A percentile compares a stretch with the other conserved stretches of the same genome.
phyloP scores from a whole-genome alignment of 2,329 filamentous ascomycete genomes.

The Colletotrichum somersetense region DNA sequence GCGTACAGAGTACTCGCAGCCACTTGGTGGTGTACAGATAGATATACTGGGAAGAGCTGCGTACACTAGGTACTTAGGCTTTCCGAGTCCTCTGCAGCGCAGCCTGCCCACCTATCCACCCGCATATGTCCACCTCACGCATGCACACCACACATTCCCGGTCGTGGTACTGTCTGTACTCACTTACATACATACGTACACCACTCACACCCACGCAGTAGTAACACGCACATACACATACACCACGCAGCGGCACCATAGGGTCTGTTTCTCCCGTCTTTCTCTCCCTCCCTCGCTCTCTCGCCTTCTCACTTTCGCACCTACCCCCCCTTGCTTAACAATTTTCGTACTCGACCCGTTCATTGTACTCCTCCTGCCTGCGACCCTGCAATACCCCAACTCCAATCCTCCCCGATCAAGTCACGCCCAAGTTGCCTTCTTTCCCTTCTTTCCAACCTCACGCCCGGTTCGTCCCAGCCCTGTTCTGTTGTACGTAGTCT shows the following conservation, averaged over 20 bases:
- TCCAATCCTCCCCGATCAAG: conserved; percentile 36
- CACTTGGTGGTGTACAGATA: not conserved
- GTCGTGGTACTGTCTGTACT: not conserved
- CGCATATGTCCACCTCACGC: conserved; percentile 4
- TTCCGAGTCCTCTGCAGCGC: not conserved
- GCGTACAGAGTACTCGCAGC: no score
- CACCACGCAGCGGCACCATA: not conserved
- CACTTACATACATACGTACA: not conserved
- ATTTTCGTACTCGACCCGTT: conserved; percentile 38
- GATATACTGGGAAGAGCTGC: no score
- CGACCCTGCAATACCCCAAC: conserved; percentile 16
- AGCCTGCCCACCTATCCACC: no score
- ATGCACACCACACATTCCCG: conserved; percentile 28
- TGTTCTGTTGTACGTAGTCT: conserved; percentile 37
- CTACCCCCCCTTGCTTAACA: conserved; percentile 35
- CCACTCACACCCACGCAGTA: conserved; percentile 8
- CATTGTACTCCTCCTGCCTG: conserved; percentile 15
- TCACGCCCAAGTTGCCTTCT: conserved; percentile 20
- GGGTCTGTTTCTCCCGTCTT: conserved; percentile 3
- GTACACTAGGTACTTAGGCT: not conserved
- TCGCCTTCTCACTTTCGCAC: not conserved
- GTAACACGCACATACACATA: not conserved
- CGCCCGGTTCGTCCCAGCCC: conserved; percentile 41
- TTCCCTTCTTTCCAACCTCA: conserved; percentile 30
- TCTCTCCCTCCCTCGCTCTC: no score